Base-by-base conservation (phyloP, 371 early-diverging fungal species). In the Coemansia sp. region DNA sequence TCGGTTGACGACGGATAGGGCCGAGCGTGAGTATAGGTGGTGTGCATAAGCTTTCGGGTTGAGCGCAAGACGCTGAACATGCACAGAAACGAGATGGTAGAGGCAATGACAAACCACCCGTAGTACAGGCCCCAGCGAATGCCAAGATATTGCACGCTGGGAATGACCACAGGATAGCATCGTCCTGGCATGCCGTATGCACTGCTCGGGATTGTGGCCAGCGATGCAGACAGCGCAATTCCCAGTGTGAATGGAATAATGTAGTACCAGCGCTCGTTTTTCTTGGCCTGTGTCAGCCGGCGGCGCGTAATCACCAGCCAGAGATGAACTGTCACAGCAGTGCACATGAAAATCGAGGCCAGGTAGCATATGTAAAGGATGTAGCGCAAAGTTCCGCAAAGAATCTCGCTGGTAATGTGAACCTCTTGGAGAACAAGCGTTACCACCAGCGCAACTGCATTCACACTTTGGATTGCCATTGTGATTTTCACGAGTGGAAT, bases 61-160 rank as follows among this genome's bases (percentile, higher is more conserved):
- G 76, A 70, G 9, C 36, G 12, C 3, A 75, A 56, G 2, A 76
- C 76, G 38, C 71, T 66, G 31, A 63, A 45, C 76, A 76, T 76
- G 39, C 76, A 76, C 3, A 43, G 40, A 10, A 76, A 55, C 11
- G 76, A 70, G 8, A 76, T 70, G 0, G 39, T 55, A 9, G 76
- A 66, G 0, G 76, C 66, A 20, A 71, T 45, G 14, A 76, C 56
- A 53, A 76, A 76, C 76, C 76, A 76, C 14, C 61, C 57, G 48
- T 76, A 70, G 58, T 70, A 76, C 9, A 76, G 47, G 4, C 67
- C 63, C 71, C 76, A 76, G 3, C 76, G 71, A 20, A 76, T 70
- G 14, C 36, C 52, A 16, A 76, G 38, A 35, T 66, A 76, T 26
- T 47, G 4, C 3, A 12, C 33, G 40, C 39, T 43, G 8, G 76